phyloP scores from a whole-genome alignment of 495 filamentous ascomycete species.

The Pseudevernia furfuracea region DNA sequence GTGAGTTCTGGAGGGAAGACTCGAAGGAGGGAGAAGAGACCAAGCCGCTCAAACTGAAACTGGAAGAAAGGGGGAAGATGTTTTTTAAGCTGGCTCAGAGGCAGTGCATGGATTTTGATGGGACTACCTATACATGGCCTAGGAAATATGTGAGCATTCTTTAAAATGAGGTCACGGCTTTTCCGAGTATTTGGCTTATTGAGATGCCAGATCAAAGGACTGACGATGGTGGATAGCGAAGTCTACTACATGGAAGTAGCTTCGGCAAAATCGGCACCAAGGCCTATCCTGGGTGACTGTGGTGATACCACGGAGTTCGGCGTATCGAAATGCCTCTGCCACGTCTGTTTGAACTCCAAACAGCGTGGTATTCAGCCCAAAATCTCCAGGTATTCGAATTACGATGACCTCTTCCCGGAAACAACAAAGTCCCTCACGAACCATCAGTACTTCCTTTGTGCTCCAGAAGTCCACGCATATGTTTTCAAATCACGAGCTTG shows the following conservation, averaged over 20 bases:
- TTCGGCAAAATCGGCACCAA: background rate
- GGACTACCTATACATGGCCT: background rate
- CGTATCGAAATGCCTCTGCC: conserved; percentile 5
- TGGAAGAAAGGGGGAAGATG: conserved; percentile 11
- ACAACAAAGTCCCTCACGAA: background rate
- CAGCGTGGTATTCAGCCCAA: background rate
- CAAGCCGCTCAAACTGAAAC: background rate
- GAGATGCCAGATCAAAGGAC: conserved; percentile 4
- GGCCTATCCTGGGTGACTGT: background rate
- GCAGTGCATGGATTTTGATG: conserved; percentile 13
- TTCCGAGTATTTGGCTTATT: background rate
- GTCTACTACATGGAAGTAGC: background rate
- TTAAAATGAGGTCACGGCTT: background rate
- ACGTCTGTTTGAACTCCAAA: conserved; percentile 8
- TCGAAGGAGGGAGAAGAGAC: background rate
- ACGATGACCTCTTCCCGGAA: conserved; percentile 9
- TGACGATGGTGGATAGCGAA: conserved; percentile 13
- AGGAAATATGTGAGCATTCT: conserved; percentile 2
- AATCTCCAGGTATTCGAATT: conserved; percentile 6
- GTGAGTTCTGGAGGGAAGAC: background rate
- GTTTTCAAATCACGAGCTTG: conserved; percentile 12
- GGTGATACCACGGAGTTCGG: background rate
- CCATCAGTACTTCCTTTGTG: conserved; percentile 14
- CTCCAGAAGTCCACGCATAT: background rate
- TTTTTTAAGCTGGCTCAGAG: conserved; percentile 9